These are phyloP conservation scores for Penicillium sp. DNA, from an alignment of 2,329 filamentous ascomycete species.

Conservation along the genomic window DNA sequence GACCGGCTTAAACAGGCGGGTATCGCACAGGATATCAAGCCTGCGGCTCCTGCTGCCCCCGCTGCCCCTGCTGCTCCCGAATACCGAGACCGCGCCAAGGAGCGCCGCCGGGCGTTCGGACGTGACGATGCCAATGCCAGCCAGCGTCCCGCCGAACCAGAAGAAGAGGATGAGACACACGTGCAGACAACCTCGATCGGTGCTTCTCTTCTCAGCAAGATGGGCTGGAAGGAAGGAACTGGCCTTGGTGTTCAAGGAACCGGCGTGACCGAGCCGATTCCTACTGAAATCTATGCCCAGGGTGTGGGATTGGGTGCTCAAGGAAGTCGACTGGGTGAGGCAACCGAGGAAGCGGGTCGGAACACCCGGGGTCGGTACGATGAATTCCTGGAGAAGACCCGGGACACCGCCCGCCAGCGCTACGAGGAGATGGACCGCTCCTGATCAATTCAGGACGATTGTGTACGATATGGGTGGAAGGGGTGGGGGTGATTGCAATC, in stretches of 20 bases:
- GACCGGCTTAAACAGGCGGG: not conserved
- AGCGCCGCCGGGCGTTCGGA: slow-evolving; percentile 47
- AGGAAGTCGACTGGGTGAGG: slow-evolving; percentile 50
- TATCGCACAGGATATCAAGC: not conserved
- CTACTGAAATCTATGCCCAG: slow-evolving; percentile 49
- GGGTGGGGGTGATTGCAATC: not conserved
- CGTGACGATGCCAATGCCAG: slow-evolving; percentile 22
- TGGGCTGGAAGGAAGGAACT: slow-evolving; percentile 50
- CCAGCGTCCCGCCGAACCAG: slow-evolving; percentile 25
- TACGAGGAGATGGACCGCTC: slow-evolving; percentile 43
- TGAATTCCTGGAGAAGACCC: slow-evolving; percentile 49
- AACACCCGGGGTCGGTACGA: slow-evolving; percentile 49
- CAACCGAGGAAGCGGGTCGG: slow-evolving; percentile 47
- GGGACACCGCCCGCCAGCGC: slow-evolving; percentile 46
- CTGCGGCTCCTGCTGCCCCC: not conserved
- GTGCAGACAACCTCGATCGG: slow-evolving; percentile 44
- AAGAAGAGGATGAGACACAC: slow-evolving; percentile 30
- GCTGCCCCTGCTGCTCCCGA: slow-evolving; percentile 24
- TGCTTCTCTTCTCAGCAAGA: slow-evolving; percentile 50
- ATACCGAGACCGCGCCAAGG: slow-evolving; percentile 48
- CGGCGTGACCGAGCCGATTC: slow-evolving; percentile 47
- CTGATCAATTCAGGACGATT: not conserved
- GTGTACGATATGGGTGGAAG: slow-evolving; percentile 12
- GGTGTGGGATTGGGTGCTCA: slow-evolving; percentile 51
- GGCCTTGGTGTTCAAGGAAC: slow-evolving; percentile 50